Base-by-base conservation (phyloP, 495 filamentous ascomycete genomes). In the Podospora sp. region DNA sequence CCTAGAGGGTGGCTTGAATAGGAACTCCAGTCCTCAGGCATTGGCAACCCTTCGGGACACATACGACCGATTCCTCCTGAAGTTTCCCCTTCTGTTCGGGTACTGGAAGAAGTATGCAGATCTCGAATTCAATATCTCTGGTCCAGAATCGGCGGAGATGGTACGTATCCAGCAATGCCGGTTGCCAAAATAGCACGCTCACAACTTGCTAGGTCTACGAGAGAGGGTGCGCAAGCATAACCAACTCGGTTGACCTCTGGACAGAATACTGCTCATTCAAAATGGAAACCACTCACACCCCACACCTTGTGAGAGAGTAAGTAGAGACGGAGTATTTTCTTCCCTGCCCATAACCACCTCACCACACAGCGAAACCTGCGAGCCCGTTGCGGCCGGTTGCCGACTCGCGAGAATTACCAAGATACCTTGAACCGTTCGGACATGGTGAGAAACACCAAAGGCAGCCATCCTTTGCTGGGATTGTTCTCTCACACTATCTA, bases 301-400 rank as follows among this genome's bases (percentile, higher is more conserved):
- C 91, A 65, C 91, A 97, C 73, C 86, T 94, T 77, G 97, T 97
- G 82, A 90, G 96, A 97, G 95, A 98, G 95, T 99, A 97, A 97
- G 95, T 98, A 79, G 73, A 79, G 73, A 77, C 75, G 82, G 80
- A 83, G 80, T 77, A 79, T 90, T 92, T 91, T 85, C 86, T 90
- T 89, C 86, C 88, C 86, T 62, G 22, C 46, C 69, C 83, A 82
- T 85, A 83, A 86, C 84, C 77, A 74, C 69, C 71, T 76, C 77
- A 72, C 73, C 74, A 68, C 74, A 68, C 77, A 81, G 77, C 71
- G 16, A 75, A 73, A 66, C 60, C 70, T 75, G 67, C 75, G 65
- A 66, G 65, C 69, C 61, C 69, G 53, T 66, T 64, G 58, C 69
- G 63, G 71, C 72, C 67, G 67, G 67, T 65, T 70, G 75, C 65